Base-by-base conservation (phyloP, 23 red algal genomes). In the Gracilaria caudata region DNA sequence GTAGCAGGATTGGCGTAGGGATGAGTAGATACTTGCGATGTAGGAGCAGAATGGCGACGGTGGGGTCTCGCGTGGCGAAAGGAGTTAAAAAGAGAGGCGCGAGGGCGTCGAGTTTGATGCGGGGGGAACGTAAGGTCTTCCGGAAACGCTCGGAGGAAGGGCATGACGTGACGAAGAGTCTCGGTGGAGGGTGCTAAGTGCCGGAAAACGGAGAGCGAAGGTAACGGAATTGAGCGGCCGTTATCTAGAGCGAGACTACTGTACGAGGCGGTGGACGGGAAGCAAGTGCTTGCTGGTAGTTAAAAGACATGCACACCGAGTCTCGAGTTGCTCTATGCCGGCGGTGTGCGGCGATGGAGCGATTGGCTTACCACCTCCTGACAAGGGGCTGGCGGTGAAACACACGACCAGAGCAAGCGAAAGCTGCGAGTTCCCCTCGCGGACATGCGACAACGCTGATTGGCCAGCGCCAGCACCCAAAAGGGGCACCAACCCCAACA, bases 21-120 rank as follows among this genome's bases (percentile, higher is more conserved):
- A 25, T 70, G 57, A 9, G 70, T 75, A 49, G 70, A 75, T 23
- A 75, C 43, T 29, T 75, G 70, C 0, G 70, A 49, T 24, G 39
- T 29, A 7, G 24, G 43, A 13, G 70, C 43, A 8, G 70, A 46
- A 47, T 75, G 70, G 13, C 43, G 70, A 29, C 70, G 70, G 24
- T 47, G 70, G 5, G 28, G 43, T 47, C 39, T 25, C n/a, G 21
- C 39, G 19, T 75, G 70, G 35, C 70, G 70, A 26, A 49, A 19
- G 10, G 37, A 49, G 70, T 43, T 46, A 21, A 47, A 38, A 46
- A 75, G 40, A 20, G 70, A 75, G 26, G 30, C 29, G 70, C 70
- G 70, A 47, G 38, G 38, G 20, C 40, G 70, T 11, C 38, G 37
- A 11, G 39, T 9, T 10, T 19, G 37, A 0, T 75, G 70, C 29